A percentile compares a stretch with the other conserved stretches of the same genome.
Conservation (phyloP, 2,329 filamentous ascomycete genomes). For the Venturia oleaginea region DNA sequence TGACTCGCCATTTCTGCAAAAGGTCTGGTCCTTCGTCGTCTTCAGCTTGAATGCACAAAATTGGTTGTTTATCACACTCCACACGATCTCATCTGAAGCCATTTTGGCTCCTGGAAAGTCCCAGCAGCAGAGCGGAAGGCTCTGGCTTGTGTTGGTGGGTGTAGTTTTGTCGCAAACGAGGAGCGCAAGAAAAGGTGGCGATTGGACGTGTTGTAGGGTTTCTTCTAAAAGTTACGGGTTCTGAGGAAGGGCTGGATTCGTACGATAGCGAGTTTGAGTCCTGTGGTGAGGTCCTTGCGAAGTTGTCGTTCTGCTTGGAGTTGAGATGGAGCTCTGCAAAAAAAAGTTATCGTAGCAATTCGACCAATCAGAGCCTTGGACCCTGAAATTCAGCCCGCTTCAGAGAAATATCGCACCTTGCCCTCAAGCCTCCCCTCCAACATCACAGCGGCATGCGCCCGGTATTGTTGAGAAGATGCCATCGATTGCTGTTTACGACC, state of each 20-base stretch:
- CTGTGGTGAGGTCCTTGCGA: background rate
- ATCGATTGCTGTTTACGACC: background rate
- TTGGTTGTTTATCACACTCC: constrained; percentile 92
- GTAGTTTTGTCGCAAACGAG: background rate
- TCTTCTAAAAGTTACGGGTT: no score
- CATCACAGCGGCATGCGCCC: constrained; percentile 2
- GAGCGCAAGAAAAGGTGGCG: background rate
- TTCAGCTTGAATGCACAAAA: constrained; percentile 95
- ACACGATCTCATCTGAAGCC: constrained; percentile 94
- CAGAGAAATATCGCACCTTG: no score
- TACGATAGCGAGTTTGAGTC: background rate
- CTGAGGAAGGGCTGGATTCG: background rate
- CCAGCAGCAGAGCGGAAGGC: background rate
- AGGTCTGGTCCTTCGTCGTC: constrained; percentile 80
- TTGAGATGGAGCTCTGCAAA: background rate
- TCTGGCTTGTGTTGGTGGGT: background rate
- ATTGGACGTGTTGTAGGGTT: background rate
- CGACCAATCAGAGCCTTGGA: no score
- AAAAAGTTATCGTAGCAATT: background rate
- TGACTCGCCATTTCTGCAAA: constrained; percentile 47
- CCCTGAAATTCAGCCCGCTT: no score
- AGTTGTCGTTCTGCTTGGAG: background rate
- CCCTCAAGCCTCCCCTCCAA: background rate
- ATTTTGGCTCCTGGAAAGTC: constrained; percentile 35
- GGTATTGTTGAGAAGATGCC: background rate